phyloP scores from a whole-genome alignment of 495 filamentous ascomycete genomes.

The Lichina pygmaea region DNA sequence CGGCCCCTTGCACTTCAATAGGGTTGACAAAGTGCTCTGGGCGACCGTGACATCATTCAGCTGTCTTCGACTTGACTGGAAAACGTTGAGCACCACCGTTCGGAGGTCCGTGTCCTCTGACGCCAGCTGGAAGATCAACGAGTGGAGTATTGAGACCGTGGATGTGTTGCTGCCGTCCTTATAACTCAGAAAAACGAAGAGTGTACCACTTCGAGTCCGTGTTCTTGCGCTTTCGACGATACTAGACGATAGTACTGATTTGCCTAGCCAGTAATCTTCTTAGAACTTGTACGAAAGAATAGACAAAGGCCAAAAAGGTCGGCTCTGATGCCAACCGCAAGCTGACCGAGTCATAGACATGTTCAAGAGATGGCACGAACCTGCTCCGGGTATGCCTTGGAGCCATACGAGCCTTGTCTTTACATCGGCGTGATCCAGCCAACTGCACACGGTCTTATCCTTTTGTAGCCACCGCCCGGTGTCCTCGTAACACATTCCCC shows the following conservation, averaged over 20 bases:
- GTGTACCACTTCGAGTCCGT: neutral
- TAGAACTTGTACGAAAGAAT: neutral
- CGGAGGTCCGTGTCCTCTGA: neutral
- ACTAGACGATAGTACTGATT: neutral
- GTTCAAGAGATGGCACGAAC: neutral
- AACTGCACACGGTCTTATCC: constrained; percentile 6
- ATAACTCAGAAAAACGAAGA: constrained; percentile 5
- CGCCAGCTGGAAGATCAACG: constrained; percentile 4
- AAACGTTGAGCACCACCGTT: neutral
- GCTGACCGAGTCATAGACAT: no score
- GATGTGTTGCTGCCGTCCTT: neutral
- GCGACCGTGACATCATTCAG: neutral
- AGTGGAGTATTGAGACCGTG: constrained; percentile 1
- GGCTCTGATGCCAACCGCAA: no score
- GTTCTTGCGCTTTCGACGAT: neutral
- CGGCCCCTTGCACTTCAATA: neutral
- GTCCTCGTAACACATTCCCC: constrained; percentile 1
- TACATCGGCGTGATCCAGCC: constrained; percentile 3
- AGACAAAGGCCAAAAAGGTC: neutral
- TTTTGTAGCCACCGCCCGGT: constrained; percentile 7
- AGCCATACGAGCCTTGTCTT: constrained; percentile 7
- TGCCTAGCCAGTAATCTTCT: neutral
- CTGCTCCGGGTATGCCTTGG: constrained; percentile 12
- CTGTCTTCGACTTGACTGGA: neutral
- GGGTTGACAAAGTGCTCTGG: neutral